These are phyloP conservation scores for Hypomyces rosellus DNA, from an alignment of 2,329 filamentous ascomycete species.

Conservation along the genomic window DNA sequence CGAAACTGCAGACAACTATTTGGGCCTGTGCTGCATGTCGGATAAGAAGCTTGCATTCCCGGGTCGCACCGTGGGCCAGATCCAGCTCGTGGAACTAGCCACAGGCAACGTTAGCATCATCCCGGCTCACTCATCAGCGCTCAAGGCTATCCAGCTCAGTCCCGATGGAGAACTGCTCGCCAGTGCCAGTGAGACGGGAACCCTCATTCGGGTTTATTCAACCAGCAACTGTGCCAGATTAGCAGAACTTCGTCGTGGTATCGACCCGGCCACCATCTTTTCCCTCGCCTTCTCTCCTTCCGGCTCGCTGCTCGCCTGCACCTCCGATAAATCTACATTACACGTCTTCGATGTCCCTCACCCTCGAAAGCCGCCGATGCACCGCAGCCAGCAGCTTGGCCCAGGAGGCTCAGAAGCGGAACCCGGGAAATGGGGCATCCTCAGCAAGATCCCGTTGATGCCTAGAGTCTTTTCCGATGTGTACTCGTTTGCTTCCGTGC, in stretches of 20 bases:
- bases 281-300: conserved; percentile 83
- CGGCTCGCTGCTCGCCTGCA: conserved; percentile 75
- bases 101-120: conserved; percentile 87
- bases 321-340: conserved; percentile 92
- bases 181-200: conserved; percentile 87
- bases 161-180: conserved; percentile 74
- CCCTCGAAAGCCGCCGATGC: conserved; percentile 34
- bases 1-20: conserved; percentile 78
- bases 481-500: conserved; percentile 75
- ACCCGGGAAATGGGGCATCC: conserved; percentile 75
- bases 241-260: conserved; percentile 78
- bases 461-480: conserved; percentile 84
- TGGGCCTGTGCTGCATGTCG: conserved; percentile 73
- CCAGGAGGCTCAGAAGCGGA: conserved; percentile 34
- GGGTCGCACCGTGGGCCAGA: conserved; percentile 79
- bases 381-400: conserved; percentile 25
- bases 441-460: conserved; percentile 76
- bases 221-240: conserved; percentile 74
- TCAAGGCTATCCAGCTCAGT: conserved; percentile 75
- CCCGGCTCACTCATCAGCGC: conserved; percentile 73
- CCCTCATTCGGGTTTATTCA: conserved; percentile 78
- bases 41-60: conserved; percentile 73
- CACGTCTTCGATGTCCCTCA: conserved; percentile 86
- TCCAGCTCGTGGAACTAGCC: conserved; percentile 75
- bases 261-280: conserved; percentile 82